Evolutionary conservation across 495 filamentous ascomycete genomes (phyloP).

Genomic region (Hypoxylon trugodes): DNA sequence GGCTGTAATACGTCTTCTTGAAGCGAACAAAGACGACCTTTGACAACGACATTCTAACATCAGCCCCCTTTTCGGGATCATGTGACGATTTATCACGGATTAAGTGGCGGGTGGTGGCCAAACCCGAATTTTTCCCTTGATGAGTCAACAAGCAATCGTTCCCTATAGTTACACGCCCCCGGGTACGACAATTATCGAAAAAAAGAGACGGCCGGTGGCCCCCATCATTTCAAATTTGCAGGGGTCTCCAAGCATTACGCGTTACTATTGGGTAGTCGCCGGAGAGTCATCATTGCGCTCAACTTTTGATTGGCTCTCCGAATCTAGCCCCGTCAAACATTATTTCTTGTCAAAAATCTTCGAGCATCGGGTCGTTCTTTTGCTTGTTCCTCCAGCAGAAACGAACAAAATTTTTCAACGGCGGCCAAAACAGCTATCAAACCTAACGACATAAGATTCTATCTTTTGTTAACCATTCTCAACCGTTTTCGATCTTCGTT

Average conservation of each 20-base stretch:
- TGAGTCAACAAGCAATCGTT: constrained; percentile 39
- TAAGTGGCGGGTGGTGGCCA: too few species aligned
- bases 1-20: not conserved
- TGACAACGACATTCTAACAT: constrained; percentile 35
- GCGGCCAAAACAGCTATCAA: not conserved
- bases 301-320: constrained; percentile 39
- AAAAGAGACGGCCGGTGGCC: constrained; percentile 31
- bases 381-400: constrained; percentile 19
- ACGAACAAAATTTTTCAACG: not conserved
- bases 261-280: constrained; percentile 43
- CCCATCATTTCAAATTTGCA: constrained; percentile 44
- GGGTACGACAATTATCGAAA: constrained; percentile 1
- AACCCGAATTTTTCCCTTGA: constrained; percentile 16
- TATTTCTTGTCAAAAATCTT: constrained; percentile 32
- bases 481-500: not conserved
- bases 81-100: constrained; percentile 28
- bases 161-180: constrained; percentile 11
- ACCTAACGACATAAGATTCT: not conserved
- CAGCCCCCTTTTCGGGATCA: constrained; percentile 29
- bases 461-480: not conserved
- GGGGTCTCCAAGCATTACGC: constrained; percentile 35
- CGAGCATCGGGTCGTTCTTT: constrained; percentile 17
- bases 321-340: constrained; percentile 37
- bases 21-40: constrained; percentile 23
- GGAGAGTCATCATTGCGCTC: constrained; percentile 43